Evolutionary conservation across 2,329 filamentous ascomycete species (phyloP).

Genomic region (Sclerotiophoma versabilis): DNA sequence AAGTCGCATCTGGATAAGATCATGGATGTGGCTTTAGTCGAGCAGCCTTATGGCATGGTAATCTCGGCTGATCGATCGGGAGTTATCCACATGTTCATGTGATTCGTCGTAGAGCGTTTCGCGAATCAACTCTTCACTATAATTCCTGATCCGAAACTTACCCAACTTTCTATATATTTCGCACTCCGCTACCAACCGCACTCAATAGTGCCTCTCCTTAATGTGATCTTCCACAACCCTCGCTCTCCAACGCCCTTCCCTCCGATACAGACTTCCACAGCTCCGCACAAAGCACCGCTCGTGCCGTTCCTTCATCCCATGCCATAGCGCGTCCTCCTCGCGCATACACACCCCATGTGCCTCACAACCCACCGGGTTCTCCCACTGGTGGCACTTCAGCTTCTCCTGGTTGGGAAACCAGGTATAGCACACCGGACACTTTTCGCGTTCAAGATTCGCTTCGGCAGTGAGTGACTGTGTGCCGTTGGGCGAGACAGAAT

Average conservation of each 20-base stretch:
- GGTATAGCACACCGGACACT: conserved; percentile 23
- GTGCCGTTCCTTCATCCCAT: conserved; percentile 24
- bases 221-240: conserved; percentile 26
- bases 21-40: conserved; percentile 85
- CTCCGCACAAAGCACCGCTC: conserved; percentile 32
- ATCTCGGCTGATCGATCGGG: conserved; percentile 89
- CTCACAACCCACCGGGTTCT: conserved; percentile 27
- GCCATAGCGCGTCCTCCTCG: conserved; percentile 23
- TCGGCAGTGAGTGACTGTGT: conserved; percentile 20
- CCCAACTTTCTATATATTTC: no score
- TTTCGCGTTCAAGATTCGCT: conserved; percentile 31
- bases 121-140: no score
- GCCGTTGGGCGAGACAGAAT: conserved; percentile 17
- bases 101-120: background rate
- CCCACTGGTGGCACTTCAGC: conserved; percentile 18
- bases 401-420: conserved; percentile 27
- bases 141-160: no score
- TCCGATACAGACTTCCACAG: conserved; percentile 27
- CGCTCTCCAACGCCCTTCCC: conserved; percentile 23
- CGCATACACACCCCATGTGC: conserved; percentile 26
- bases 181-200: no score
- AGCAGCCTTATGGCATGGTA: conserved; percentile 91
- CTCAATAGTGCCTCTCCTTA: background rate
- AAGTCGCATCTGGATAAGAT: conserved; percentile 88
- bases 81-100: conserved; percentile 83